Percentiles rank a stretch among this genome's conserved stretches.
Conservation (phyloP, 148 eudicot species). For the Dianthus caryophyllus region DNA sequence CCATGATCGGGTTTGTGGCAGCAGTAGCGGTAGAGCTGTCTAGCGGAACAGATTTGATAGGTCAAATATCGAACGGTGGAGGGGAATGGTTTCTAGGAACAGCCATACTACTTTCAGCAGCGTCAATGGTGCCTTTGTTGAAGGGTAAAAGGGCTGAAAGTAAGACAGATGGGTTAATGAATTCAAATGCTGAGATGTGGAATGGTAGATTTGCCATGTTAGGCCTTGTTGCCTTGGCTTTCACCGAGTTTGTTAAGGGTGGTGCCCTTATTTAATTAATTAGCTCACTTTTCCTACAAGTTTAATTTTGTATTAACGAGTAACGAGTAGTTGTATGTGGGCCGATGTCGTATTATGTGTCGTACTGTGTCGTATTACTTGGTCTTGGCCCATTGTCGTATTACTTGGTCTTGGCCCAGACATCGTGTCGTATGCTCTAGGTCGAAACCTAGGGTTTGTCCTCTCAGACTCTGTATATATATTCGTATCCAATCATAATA, state of each 20-base stretch:
- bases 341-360: too few species aligned
- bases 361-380: too few species aligned
- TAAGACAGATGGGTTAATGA: constrained; percentile 41
- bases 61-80: constrained; percentile 67
- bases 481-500: too few species aligned
- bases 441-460: too few species aligned
- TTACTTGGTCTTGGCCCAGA: too few species aligned
- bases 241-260: constrained; percentile 51
- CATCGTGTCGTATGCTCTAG: too few species aligned
- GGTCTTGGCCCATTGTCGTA: too few species aligned
- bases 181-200: constrained; percentile 68
- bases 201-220: constrained; percentile 83
- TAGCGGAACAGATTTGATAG: constrained; percentile 52
- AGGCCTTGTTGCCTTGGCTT: constrained; percentile 73
- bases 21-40: constrained; percentile 62
- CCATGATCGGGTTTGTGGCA: constrained; percentile 76
- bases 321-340: too few species aligned
- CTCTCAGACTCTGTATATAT: too few species aligned
- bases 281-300: too few species aligned
- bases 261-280: background rate
- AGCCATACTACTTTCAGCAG: constrained; percentile 42
- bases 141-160: constrained; percentile 49
- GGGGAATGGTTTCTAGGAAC: constrained; percentile 64
- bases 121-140: constrained; percentile 56
- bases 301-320: too few species aligned